These are phyloP conservation scores for Eremochloa ophiuroides DNA, from an alignment of 176 grass and related monocot genomes.

Conservation along the genomic window DNA sequence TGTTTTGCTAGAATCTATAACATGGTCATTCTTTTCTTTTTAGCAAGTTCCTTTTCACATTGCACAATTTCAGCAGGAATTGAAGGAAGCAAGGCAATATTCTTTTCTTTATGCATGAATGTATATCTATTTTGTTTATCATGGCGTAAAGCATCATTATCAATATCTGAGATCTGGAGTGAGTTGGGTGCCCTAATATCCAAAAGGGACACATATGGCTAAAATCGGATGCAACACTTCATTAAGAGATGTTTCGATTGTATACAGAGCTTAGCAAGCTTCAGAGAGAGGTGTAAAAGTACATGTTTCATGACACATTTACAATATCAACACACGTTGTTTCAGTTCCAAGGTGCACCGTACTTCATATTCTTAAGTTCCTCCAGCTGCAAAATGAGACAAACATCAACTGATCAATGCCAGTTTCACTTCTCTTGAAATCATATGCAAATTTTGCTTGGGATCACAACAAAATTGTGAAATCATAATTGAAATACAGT, in stretches of 20 bases:
- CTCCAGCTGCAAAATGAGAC: slow-evolving; percentile 52
- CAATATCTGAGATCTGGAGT: not conserved
- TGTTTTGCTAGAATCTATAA: too few species aligned
- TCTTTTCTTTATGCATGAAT: too few species aligned
- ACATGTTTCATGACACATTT: slow-evolving; percentile 20
- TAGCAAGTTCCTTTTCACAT: too few species aligned
- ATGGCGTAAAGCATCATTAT: too few species aligned
- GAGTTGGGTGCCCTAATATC: not conserved
- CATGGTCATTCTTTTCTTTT: too few species aligned
- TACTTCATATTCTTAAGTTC: slow-evolving; percentile 67
- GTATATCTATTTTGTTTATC: too few species aligned
- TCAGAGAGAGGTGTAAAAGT: not conserved
- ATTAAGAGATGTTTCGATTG: slow-evolving; percentile 3
- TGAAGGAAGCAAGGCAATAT: too few species aligned
- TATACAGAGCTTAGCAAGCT: not conserved
- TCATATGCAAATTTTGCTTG: not conserved
- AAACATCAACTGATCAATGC: not conserved
- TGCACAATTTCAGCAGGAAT: too few species aligned
- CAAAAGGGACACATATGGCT: not conserved
- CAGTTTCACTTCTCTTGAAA: not conserved
- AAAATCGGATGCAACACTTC: not conserved
- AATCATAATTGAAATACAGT: not conserved
- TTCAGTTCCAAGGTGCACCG: slow-evolving; percentile 47
- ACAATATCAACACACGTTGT: slow-evolving; percentile 9
- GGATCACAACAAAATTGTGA: not conserved